A percentile compares a stretch with the other conserved stretches of the same genome.
These are phyloP conservation scores for Priceomyces fermenticarens DNA, from an alignment of 805 yeast genomes.

Conservation along the genomic window DNA sequence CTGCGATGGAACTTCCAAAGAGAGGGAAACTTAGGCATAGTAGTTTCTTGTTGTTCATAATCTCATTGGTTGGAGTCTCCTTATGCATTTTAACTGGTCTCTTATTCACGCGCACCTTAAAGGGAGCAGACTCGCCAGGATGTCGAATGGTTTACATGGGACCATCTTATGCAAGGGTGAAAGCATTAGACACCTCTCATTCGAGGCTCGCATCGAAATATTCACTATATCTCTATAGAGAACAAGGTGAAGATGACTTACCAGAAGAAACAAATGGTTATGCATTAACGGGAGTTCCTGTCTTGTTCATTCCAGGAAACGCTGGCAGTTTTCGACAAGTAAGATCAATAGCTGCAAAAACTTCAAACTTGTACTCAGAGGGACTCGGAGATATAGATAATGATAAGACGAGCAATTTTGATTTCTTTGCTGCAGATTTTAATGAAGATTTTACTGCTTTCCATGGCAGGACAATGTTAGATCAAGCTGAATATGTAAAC, in stretches of 20 bases:
- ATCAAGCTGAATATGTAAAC: slow-evolving; percentile 89
- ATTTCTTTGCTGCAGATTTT: slow-evolving; percentile 89
- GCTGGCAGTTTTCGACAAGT: slow-evolving; percentile 93
- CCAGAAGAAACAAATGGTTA: slow-evolving; percentile 41
- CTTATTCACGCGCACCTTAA: slow-evolving; percentile 12
- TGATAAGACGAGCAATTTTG: slow-evolving; percentile 49
- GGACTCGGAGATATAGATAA: slow-evolving; percentile 23
- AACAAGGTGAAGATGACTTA: slow-evolving; percentile 62
- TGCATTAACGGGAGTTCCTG: slow-evolving; percentile 70
- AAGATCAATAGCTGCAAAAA: slow-evolving; percentile 85
- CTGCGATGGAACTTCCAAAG: slow-evolving; percentile 5
- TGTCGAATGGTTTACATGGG: slow-evolving; percentile 77
- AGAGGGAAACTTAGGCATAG: slow-evolving; percentile 8
- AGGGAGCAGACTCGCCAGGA: slow-evolving; percentile 33
- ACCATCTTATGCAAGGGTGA: slow-evolving; percentile 76
- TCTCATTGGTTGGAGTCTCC: slow-evolving; percentile 15
- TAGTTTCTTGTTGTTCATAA: slow-evolving; percentile 8
- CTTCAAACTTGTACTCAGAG: slow-evolving; percentile 54
- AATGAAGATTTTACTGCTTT: slow-evolving; percentile 95
- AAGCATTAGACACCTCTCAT: slow-evolving; percentile 67
- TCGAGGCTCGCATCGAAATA: slow-evolving; percentile 76
- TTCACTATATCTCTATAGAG: slow-evolving; percentile 81
- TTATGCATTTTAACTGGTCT: slow-evolving; percentile 12
- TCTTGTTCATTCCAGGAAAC: slow-evolving; percentile 92
- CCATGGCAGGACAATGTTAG: slow-evolving; percentile 89